Conservation (phyloP, 2,329 filamentous ascomycete species). For the Fusarium globosum region DNA sequence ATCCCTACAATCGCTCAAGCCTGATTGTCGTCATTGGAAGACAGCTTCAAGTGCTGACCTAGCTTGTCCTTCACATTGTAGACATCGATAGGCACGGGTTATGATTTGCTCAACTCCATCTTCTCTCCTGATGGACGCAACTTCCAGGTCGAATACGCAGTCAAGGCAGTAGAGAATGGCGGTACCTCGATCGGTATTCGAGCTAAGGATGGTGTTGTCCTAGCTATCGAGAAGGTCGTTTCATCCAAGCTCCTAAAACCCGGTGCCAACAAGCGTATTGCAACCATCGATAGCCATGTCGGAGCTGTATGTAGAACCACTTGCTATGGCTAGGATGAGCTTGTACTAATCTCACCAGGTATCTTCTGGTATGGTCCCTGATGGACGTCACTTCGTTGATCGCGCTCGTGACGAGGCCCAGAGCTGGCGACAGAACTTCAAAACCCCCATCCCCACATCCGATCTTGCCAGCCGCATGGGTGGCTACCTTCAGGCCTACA, state of each 20-base stretch:
- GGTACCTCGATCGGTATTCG: slow-evolving; percentile 96
- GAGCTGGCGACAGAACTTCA: slow-evolving; percentile 93
- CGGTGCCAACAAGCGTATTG: slow-evolving; percentile 96
- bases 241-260: slow-evolving; percentile 95
- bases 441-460: slow-evolving; percentile 88
- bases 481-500: slow-evolving; percentile 96
- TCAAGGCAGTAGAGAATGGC: slow-evolving; percentile 98
- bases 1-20: slow-evolving; percentile 9
- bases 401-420: slow-evolving; percentile 93
- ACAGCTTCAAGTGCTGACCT: slow-evolving; percentile 44
- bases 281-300: slow-evolving; percentile 91
- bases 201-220: slow-evolving; percentile 95
- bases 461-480: slow-evolving; percentile 94
- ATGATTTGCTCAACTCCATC: slow-evolving; percentile 99
- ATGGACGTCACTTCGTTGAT: slow-evolving; percentile 94
- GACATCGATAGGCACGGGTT: slow-evolving; percentile 99
- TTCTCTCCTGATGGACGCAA: slow-evolving; percentile 99
- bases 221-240: slow-evolving; percentile 97
- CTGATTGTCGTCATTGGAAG: slow-evolving; percentile 38
- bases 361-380: slow-evolving; percentile 92
- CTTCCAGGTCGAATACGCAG: slow-evolving; percentile 98
- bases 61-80: slow-evolving; percentile 53
- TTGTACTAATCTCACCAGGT: slow-evolving; percentile 61
- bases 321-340: not conserved
- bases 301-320: slow-evolving; percentile 78